Conservation (phyloP, 345 rosid genomes). For the Gossypium bickii region DNA sequence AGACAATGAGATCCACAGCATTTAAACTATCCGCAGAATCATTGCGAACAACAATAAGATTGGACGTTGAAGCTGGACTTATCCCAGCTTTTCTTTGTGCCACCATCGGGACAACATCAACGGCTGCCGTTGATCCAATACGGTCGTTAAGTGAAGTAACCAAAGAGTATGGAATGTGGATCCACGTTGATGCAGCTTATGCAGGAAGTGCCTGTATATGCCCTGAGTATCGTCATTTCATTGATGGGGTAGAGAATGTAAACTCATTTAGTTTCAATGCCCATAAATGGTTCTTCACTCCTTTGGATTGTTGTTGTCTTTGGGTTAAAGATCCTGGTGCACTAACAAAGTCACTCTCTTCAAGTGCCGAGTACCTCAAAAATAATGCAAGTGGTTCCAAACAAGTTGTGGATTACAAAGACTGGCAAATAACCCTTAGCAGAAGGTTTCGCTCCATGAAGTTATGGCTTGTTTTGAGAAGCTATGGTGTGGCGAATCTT, state of each 20-base stretch:
- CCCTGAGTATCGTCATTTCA: neutral
- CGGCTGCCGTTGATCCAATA: neutral
- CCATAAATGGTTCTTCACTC: neutral
- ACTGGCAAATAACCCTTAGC: neutral
- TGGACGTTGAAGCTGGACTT: neutral
- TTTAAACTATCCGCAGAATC: neutral
- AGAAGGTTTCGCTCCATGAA: neutral
- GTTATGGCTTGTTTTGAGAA: neutral
- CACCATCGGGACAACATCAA: neutral
- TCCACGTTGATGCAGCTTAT: neutral
- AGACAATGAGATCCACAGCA: neutral
- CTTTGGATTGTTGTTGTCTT: neutral
- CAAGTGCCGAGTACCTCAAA: neutral
- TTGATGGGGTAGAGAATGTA: neutral
- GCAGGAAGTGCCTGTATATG: neutral
- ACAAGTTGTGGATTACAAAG: neutral
- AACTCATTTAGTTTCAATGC: neutral
- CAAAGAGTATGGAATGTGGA: neutral
- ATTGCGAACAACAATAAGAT: neutral
- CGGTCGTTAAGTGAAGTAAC: neutral
- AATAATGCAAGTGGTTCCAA: neutral
- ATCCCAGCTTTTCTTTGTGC: neutral
- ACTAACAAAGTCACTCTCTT: neutral
- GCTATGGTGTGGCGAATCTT: neutral
- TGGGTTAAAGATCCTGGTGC: neutral